Conservation (phyloP, 495 filamentous ascomycete species). For the Aspergillus bertholletiae region DNA sequence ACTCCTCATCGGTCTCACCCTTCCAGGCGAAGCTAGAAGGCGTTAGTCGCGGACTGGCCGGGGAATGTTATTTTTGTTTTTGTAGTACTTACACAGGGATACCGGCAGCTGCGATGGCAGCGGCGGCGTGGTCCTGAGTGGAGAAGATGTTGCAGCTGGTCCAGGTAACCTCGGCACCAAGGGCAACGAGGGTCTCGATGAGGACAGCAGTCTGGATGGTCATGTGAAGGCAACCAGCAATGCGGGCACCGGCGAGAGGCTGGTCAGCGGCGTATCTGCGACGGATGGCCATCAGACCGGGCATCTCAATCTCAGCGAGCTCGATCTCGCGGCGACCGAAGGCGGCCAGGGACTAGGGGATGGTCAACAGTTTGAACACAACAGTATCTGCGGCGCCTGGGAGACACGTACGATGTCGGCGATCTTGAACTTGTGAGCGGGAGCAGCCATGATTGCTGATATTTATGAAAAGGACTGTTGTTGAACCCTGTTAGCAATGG, state of each 20-base stretch:
- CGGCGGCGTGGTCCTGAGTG: constrained; percentile 97
- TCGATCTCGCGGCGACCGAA: constrained; percentile 99
- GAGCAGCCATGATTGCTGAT: constrained; percentile 54
- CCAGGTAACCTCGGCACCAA: constrained; percentile 98
- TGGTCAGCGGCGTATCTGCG: constrained; percentile 87
- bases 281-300: constrained; percentile 94
- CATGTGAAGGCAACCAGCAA: constrained; percentile 99
- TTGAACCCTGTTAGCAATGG: background rate
- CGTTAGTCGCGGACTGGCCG: too few relatives aligned
- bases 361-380: background rate
- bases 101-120: constrained; percentile 91
- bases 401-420: constrained; percentile 74
- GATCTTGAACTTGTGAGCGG: constrained; percentile 94
- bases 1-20: constrained; percentile 99
- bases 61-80: too few relatives aligned
- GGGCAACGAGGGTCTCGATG: constrained; percentile 90
- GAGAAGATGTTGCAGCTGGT: constrained; percentile 97
- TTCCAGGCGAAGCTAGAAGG: constrained; percentile 86
- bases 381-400: background rate
- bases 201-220: constrained; percentile 99
- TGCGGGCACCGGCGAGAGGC: constrained; percentile 85
- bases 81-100: constrained; percentile 75
- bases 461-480: background rate
- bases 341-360: constrained; percentile 73
- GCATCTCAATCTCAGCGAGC: constrained; percentile 98